Conservation (phyloP, 2,329 filamentous ascomycete species). For the Colletotrichum falcatum region DNA sequence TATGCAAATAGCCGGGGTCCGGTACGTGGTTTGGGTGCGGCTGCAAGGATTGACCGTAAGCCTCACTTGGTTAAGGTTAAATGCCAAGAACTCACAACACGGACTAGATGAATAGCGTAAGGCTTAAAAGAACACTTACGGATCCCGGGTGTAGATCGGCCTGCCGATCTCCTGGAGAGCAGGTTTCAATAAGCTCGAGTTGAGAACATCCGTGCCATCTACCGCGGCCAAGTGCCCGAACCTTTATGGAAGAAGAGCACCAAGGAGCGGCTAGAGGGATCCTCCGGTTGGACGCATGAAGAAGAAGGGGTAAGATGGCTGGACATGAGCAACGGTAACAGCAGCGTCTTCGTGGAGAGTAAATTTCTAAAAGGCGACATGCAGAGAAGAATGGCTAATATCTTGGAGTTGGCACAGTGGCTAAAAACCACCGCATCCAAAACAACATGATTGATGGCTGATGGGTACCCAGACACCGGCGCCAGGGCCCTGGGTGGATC, state of each 20-base stretch:
- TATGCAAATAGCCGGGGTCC: constrained; percentile 9
- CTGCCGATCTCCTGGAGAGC: neutral
- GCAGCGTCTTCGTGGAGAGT: neutral
- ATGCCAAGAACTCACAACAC: constrained; percentile 6
- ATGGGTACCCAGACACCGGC: neutral
- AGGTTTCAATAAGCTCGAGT: too few relatives aligned
- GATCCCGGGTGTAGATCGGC: neutral
- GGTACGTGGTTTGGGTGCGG: too few relatives aligned
- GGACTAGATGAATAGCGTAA: neutral
- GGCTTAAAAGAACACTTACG: neutral
- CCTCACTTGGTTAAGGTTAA: constrained; percentile 8
- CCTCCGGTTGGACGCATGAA: neutral
- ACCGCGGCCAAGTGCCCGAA: neutral
- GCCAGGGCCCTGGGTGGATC: neutral
- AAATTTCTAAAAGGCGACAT: neutral
- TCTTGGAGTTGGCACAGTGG: neutral
- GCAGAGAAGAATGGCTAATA: too few relatives aligned
- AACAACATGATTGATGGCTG: too few relatives aligned
- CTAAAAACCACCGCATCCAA: too few relatives aligned
- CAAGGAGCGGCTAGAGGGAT: neutral
- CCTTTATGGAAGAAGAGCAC: neutral
- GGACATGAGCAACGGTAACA: neutral
- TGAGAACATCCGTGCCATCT: neutral
- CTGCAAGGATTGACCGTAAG: neutral
- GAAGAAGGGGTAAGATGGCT: neutral